Evolutionary conservation across 768 basidiomycete genomes (phyloP).

Genomic region (Pleurotus giganteus): DNA sequence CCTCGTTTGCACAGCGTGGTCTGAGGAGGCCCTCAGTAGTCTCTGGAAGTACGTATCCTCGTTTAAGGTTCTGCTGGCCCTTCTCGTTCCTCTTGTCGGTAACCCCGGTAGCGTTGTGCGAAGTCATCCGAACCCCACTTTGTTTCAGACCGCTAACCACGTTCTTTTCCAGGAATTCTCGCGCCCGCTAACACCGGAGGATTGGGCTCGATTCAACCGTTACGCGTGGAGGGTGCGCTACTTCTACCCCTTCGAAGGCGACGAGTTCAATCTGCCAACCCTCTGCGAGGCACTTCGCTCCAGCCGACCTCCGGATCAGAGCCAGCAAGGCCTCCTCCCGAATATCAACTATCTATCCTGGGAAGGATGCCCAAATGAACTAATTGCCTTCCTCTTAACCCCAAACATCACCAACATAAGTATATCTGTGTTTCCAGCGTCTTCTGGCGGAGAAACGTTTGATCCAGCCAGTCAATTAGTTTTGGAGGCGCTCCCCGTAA

Average conservation of each 20-base stretch:
- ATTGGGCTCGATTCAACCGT: background rate
- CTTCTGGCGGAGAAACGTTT: no score
- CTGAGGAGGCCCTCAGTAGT: background rate
- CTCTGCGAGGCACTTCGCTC: background rate
- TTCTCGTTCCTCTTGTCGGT: background rate
- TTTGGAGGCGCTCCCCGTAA: no score
- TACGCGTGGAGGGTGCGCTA: background rate
- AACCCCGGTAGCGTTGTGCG: background rate
- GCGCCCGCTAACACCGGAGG: background rate
- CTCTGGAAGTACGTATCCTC: background rate
- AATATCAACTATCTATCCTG: no score
- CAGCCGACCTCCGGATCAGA: background rate
- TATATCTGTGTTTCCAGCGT: no score
- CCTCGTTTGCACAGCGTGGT: background rate
- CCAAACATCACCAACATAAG: no score
- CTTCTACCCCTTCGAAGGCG: background rate
- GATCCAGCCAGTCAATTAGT: no score
- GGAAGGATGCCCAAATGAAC: no score
- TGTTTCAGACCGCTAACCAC: background rate
- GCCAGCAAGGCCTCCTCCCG: no score
- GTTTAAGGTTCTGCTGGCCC: background rate
- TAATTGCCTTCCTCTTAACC: no score
- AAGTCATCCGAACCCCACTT: background rate
- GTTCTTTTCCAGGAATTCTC: background rate
- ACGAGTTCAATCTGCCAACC: background rate